Percentiles rank a stretch among this genome's conserved stretches.
These are phyloP conservation scores for Puccinia brachypodii DNA, from an alignment of 1,284 basidiomycete genomes.

Conservation along the genomic window DNA sequence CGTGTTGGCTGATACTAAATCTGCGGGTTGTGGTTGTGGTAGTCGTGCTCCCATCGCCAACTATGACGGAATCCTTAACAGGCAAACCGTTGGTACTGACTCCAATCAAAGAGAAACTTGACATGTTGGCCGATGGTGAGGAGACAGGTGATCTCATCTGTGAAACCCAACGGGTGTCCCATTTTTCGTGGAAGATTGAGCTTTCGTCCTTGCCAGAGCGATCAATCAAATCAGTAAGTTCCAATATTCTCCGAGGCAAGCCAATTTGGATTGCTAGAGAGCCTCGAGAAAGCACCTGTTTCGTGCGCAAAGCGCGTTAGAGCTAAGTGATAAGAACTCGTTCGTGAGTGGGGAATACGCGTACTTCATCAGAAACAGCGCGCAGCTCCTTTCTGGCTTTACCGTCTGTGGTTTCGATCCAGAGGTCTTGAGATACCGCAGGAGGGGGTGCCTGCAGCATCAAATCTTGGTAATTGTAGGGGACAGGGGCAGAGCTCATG, in stretches of 20 bases:
- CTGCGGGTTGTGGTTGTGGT: slow-evolving; percentile 9
- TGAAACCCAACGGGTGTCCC: slow-evolving; percentile 37
- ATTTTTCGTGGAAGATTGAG: slow-evolving; percentile 42
- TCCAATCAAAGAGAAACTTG: slow-evolving; percentile 30
- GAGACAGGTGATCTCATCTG: not conserved
- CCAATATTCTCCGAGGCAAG: slow-evolving; percentile 40
- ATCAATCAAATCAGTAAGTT: slow-evolving; percentile 37
- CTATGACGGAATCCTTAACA: slow-evolving; percentile 2
- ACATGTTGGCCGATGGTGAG: slow-evolving; percentile 12
- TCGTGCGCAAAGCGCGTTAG: not conserved
- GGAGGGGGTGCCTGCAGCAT: not conserved
- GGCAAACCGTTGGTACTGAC: slow-evolving; percentile 11
- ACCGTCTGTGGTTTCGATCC: slow-evolving; percentile 28
- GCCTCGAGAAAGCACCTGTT: slow-evolving; percentile 31
- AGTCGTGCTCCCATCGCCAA: slow-evolving; percentile 4
- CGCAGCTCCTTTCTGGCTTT: slow-evolving; percentile 37
- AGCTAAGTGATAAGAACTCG: not conserved
- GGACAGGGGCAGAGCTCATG: not conserved
- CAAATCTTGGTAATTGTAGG: slow-evolving; percentile 10
- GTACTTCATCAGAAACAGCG: slow-evolving; percentile 38
- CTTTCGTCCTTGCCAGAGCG: slow-evolving; percentile 32
- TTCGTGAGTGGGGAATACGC: not conserved
- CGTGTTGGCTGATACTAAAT: slow-evolving; percentile 43
- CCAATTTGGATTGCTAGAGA: slow-evolving; percentile 20
- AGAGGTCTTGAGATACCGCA: slow-evolving; percentile 35